phyloP scores from a whole-genome alignment of 495 filamentous ascomycete genomes.

The Astrothelium macrocarpum region DNA sequence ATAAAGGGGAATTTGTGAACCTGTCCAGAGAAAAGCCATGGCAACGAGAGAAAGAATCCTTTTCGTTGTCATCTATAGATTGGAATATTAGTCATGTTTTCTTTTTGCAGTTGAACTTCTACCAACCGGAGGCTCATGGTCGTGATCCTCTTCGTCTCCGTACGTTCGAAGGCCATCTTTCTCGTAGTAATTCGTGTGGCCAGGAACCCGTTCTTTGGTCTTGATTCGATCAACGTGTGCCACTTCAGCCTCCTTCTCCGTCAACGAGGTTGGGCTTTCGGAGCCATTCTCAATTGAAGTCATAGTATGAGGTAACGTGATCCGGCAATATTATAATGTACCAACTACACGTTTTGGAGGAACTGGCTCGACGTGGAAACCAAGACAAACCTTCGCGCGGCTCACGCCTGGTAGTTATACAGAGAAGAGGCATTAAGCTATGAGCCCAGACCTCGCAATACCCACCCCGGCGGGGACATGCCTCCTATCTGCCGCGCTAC shows the following conservation, averaged over 20 bases:
- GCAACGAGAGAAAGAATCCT: slow-evolving; percentile 16
- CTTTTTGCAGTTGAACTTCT: slow-evolving; percentile 8
- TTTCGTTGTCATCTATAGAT: slow-evolving; percentile 15
- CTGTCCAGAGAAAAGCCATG: slow-evolving; percentile 28
- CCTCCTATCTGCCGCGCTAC: no score
- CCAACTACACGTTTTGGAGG: neutral
- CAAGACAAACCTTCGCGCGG: neutral
- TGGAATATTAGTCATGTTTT: neutral
- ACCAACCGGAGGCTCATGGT: slow-evolving; percentile 37
- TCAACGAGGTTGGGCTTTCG: neutral
- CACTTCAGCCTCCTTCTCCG: slow-evolving; percentile 10
- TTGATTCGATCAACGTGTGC: slow-evolving; percentile 22
- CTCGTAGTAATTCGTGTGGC: slow-evolving; percentile 40
- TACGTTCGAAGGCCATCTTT: slow-evolving; percentile 43
- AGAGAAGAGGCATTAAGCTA: neutral
- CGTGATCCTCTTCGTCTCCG: slow-evolving; percentile 42
- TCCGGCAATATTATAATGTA: neutral
- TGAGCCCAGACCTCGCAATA: neutral
- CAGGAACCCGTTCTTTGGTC: slow-evolving; percentile 29
- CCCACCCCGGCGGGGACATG: neutral
- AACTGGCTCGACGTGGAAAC: no score
- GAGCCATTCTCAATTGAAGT: neutral
- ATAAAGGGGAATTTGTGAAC: slow-evolving; percentile 29
- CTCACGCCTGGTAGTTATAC: neutral
- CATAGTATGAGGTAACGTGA: neutral